These are phyloP conservation scores for Ambrosiella cleistominuta DNA, from an alignment of 2,329 filamentous ascomycete species.

Conservation along the genomic window DNA sequence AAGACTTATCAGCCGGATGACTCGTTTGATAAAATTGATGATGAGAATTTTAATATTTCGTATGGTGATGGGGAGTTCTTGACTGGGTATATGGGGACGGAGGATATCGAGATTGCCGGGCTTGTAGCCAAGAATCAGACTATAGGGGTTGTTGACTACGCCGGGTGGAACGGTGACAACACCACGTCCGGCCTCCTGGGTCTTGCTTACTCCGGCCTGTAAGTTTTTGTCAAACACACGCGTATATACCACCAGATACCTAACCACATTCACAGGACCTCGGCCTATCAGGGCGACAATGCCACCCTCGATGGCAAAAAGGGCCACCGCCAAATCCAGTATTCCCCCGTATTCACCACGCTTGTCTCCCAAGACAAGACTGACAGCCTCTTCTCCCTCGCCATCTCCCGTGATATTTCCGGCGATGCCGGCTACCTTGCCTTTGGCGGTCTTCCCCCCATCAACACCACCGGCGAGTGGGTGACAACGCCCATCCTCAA, in stretches of 20 bases:
- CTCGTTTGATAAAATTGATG: neutral
- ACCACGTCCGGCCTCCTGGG: slow-evolving; percentile 7
- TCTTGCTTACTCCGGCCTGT: slow-evolving; percentile 7
- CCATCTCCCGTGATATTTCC: neutral
- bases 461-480: slow-evolving; percentile 3
- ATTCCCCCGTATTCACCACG: slow-evolving; percentile 9
- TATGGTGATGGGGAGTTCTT: slow-evolving; percentile 9
- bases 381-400: slow-evolving; percentile 5
- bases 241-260: neutral
- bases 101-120: slow-evolving; percentile 6
- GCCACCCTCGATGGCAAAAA: neutral
- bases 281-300: slow-evolving; percentile 2
- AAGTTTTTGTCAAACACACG: neutral
- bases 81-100: slow-evolving; percentile 3
- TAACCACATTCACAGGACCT: slow-evolving; percentile 1
- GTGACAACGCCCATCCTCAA: slow-evolving; percentile 6
- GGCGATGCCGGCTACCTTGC: slow-evolving; percentile 7
- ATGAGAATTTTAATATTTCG: slow-evolving; percentile 9
- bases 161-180: slow-evolving; percentile 3
- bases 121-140: slow-evolving; percentile 8
- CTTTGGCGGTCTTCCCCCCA: slow-evolving; percentile 9
- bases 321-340: neutral
- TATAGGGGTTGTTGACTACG: slow-evolving; percentile 6
- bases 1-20: neutral
- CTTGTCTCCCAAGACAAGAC: slow-evolving; percentile 1